phyloP scores from a whole-genome alignment of 495 filamentous ascomycete species.

The Tuber melanosporum region DNA sequence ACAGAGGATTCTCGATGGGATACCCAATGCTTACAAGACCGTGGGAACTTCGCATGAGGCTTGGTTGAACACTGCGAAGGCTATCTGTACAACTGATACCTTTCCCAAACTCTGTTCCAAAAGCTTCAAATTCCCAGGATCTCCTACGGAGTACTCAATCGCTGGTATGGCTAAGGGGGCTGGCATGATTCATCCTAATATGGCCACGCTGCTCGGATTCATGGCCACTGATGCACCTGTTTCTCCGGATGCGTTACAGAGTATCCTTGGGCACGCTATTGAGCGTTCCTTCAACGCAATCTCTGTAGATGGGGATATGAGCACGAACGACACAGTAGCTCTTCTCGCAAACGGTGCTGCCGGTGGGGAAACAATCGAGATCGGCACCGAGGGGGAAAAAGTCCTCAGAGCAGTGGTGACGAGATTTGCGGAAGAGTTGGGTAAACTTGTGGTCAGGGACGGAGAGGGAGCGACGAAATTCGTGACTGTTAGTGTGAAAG shows the following conservation, averaged over 20 bases:
- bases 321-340: slow-evolving; percentile 93
- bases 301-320: slow-evolving; percentile 91
- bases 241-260: slow-evolving; percentile 58
- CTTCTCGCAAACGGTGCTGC: slow-evolving; percentile 91
- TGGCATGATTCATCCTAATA: slow-evolving; percentile 99
- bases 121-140: slow-evolving; percentile 78
- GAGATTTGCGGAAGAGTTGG: slow-evolving; percentile 71
- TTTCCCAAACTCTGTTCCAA: slow-evolving; percentile 92
- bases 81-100: slow-evolving; percentile 98
- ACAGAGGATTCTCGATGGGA: slow-evolving; percentile 73
- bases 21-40: slow-evolving; percentile 64
- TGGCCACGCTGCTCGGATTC: slow-evolving; percentile 92
- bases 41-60: slow-evolving; percentile 70
- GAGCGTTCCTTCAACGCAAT: slow-evolving; percentile 93
- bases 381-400: slow-evolving; percentile 49
- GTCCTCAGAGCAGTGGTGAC: slow-evolving; percentile 65
- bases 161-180: slow-evolving; percentile 97
- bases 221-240: slow-evolving; percentile 90
- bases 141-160: slow-evolving; percentile 67
- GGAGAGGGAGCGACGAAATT: slow-evolving; percentile 98
- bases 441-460: slow-evolving; percentile 88
- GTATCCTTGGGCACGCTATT: slow-evolving; percentile 66
- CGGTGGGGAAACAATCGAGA: slow-evolving; percentile 58
- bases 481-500: slow-evolving; percentile 73
- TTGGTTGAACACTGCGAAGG: slow-evolving; percentile 80